phyloP scores from a whole-genome alignment of 2,329 filamentous ascomycete genomes.

The Ophiostoma quercus region DNA sequence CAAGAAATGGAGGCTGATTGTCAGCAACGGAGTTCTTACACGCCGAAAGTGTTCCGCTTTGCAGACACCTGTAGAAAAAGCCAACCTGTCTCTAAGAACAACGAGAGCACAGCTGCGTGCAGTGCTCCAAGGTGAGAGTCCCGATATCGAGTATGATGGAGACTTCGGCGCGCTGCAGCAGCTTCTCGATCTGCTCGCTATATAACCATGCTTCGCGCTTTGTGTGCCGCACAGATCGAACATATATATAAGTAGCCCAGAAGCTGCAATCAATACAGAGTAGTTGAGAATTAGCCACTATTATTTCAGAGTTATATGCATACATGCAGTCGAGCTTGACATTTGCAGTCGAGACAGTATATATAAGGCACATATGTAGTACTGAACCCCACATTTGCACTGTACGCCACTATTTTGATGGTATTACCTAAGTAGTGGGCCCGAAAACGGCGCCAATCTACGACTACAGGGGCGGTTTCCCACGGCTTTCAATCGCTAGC shows the following conservation, averaged over 20 bases:
- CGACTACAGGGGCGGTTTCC: conserved; percentile 3
- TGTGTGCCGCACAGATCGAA: neutral
- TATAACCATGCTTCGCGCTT: neutral
- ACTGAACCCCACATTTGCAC: neutral
- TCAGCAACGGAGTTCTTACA: conserved; percentile 1
- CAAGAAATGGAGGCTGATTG: neutral
- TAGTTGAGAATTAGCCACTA: too few relatives aligned
- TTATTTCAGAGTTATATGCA: too few relatives aligned
- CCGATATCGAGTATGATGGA: neutral
- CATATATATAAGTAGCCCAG: too few relatives aligned
- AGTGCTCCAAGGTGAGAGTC: neutral
- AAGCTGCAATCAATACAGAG: too few relatives aligned
- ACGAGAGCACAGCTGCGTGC: neutral
- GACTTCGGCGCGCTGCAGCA: conserved; percentile 3
- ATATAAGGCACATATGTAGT: too few relatives aligned
- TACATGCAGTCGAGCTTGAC: too few relatives aligned
- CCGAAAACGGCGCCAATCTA: neutral
- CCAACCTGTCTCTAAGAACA: neutral
- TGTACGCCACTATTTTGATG: neutral
- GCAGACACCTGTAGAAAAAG: neutral
- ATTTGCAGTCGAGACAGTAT: too few relatives aligned
- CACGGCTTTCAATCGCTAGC: conserved; percentile 16
- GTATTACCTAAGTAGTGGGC: conserved; percentile 2
- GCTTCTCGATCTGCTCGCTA: neutral
- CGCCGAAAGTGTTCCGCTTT: neutral